Base-by-base conservation (phyloP, 257 asterid species). In the Cynanchum wilfordii region DNA sequence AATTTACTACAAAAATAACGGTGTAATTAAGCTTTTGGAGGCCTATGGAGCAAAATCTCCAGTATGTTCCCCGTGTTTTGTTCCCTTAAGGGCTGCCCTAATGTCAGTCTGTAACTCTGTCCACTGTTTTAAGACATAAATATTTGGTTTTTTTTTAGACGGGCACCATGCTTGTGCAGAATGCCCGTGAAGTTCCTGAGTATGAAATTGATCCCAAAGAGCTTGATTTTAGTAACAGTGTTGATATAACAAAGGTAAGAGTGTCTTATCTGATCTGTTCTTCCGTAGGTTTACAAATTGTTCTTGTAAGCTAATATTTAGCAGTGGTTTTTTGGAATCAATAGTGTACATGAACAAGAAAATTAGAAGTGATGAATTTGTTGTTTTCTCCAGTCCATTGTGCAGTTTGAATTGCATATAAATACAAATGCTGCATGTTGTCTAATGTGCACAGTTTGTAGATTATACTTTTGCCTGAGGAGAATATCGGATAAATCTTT, bases 161-260 rank as follows among this genome's bases (percentile, higher is more conserved):
- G n/a, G 91, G 96, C 96, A 78, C 96, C 69, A 90, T 92, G 98
- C 98, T 84, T 67, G 97, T 92, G 13, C 74, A 84, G 75, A 85
- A 85, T 83, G 86, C 86, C 27, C 85, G 87, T 69, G 95, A 89
- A 80, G 93, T 90, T 69, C 98, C 98, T 3, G 98, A 90, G 68
- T 92, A 92, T 79, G 98, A 92, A 82, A 87, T 90, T 81, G 84
- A 85, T 79, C 87, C 92, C 9, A 78, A 56, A 65, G 98, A 90
- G 79, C 91, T 92, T 59, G 98, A 92, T 79, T 92, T 92, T 79
- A 90, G 93, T 24, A 73, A 89, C 70, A 90, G 96, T 60, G 84
- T 90, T 66, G 87, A 80, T 72, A 85, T 92, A 82, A 90, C 95
- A 16, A 92, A 90, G 95, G 98, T 89, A 79, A 78, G 60, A 55